Evolutionary conservation across 768 basidiomycete species (phyloP), one percentile per base, ranked within the genome.

Genomic region (Leccinum longicurvipes): DNA sequence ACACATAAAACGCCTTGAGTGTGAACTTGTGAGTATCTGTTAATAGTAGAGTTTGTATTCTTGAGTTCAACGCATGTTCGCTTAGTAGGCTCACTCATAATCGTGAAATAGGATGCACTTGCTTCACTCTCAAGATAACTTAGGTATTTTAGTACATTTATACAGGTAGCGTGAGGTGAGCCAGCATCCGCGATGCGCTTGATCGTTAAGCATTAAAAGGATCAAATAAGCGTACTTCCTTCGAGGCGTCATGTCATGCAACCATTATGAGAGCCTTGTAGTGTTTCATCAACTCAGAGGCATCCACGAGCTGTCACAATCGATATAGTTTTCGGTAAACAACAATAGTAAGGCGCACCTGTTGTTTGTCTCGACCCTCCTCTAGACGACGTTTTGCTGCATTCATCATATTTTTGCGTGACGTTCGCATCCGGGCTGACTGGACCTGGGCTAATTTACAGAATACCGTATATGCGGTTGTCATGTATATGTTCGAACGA

Each of bases 11-110:
- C 74, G 77, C 55, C 75, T 74, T 6, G 67, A 73, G 8, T 71
- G 61, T 45, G 82, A 84, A 63, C 74, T 84, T 60, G 82, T 84
- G 64, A 74, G 79, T 60, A 39, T 36, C 17, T 3, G 36, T 24
- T 25, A 11, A 25, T 11, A 28, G 3, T 27, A 31, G n/a, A 31
- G 27, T 44, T 15, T 31, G 7, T 10, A 39, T 25, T 28, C 19
- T 3, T 19, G 48, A 50, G 32, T 45, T 59, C 21, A 63, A 25
- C 19, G 50, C 32, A 31, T 41, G 17, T 47, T 45, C 10, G 51
- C 59, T 51, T 31, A 69, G 67, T 68, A 68, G 67, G 32, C 41
- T 34, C 32, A 36, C 27, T n/a, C 34, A 47, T 57, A 57, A 42
- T 32, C 32, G 31, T 29, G 42, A 29, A 24, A 10, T 21, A 49